Conservation (phyloP, 768 basidiomycete species). For the Gymnopilus junonius region DNA sequence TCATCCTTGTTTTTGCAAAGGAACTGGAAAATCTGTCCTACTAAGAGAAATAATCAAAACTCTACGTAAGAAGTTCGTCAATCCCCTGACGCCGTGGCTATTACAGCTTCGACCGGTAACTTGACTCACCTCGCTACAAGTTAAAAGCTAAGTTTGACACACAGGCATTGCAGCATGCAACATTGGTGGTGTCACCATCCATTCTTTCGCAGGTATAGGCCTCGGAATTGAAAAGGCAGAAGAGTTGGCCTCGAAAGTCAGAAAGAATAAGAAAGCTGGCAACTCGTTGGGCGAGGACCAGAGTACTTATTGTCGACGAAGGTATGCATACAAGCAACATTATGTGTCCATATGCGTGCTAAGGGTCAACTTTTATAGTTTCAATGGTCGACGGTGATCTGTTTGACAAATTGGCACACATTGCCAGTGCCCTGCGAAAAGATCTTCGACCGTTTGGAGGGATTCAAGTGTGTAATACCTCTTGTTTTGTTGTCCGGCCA, state of each 20-base stretch:
- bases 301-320: conserved; percentile 86
- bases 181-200: conserved; percentile 93
- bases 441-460: conserved; percentile 84
- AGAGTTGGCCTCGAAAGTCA: conserved; percentile 65
- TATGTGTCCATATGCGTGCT: background rate
- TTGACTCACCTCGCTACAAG: background rate
- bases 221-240: conserved; percentile 72
- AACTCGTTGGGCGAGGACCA: conserved; percentile 81
- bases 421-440: conserved; percentile 70
- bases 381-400: conserved; percentile 96
- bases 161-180: conserved; percentile 95
- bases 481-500: background rate
- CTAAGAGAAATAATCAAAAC: conserved; percentile 88
- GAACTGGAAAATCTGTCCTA: conserved; percentile 96
- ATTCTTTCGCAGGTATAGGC: conserved; percentile 96
- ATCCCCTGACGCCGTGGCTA: conserved; percentile 75
- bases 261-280: conserved; percentile 85
- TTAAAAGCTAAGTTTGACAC: background rate
- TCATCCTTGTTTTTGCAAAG: conserved; percentile 41
- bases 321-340: conserved; percentile 40
- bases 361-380: conserved; percentile 51
- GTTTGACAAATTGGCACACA: conserved; percentile 85
- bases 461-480: conserved; percentile 66
- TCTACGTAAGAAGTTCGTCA: conserved; percentile 59
- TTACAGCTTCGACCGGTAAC: conserved; percentile 92